Conservation (phyloP, 805 yeast species). For the Teunomyces lycoperdinae region DNA sequence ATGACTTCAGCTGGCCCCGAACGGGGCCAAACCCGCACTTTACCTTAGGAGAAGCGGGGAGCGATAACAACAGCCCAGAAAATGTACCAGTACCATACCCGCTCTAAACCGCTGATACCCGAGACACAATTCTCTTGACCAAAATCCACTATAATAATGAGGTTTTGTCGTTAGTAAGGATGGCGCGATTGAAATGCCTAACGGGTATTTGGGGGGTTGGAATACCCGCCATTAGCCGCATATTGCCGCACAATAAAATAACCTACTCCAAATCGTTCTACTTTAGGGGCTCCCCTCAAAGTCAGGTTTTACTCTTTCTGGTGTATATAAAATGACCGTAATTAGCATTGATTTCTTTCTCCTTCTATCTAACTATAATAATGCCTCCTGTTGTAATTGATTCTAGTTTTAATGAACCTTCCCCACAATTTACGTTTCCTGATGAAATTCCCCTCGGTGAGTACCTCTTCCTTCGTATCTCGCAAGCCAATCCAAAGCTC, state of each 20-base stretch:
- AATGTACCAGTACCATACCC: too few species aligned
- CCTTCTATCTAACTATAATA: not conserved
- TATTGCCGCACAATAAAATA: too few species aligned
- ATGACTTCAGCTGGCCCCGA: slow-evolving; percentile 30
- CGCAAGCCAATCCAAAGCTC: slow-evolving; percentile 48
- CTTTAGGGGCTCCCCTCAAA: too few species aligned
- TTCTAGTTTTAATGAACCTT: not conserved
- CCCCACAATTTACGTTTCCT: not conserved
- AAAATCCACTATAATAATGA: not conserved
- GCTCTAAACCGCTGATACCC: not conserved
- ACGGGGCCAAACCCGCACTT: not conserved
- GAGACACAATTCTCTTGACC: not conserved
- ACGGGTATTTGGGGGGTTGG: too few species aligned
- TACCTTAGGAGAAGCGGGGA: not conserved
- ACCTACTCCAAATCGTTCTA: too few species aligned
- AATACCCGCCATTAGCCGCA: too few species aligned
- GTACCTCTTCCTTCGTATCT: slow-evolving; percentile 57
- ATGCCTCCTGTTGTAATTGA: not conserved
- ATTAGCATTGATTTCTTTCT: too few species aligned
- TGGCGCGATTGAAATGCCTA: too few species aligned
- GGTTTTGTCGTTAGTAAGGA: too few species aligned
- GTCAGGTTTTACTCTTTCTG: not conserved
- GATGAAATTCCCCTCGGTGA: slow-evolving; percentile 56
- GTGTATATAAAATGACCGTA: not conserved
- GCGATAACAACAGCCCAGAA: too few species aligned